phyloP scores from a whole-genome alignment of 2,329 filamentous ascomycete genomes.

The Bipolaris zeicola region DNA sequence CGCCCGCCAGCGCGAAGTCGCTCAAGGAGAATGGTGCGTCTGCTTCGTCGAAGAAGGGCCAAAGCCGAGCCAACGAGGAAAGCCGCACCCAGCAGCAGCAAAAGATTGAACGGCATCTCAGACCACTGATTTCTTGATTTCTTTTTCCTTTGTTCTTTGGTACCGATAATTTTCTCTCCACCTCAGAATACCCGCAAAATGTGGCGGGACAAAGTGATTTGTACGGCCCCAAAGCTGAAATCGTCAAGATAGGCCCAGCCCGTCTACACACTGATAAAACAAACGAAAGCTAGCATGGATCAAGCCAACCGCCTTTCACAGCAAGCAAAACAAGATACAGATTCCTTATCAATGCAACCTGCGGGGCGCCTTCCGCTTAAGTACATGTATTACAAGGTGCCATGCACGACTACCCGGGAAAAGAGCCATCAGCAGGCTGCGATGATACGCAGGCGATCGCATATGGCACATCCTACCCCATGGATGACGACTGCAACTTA shows the following conservation, averaged over 20 bases:
- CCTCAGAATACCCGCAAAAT: background rate
- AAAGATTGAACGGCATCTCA: constrained; percentile 27
- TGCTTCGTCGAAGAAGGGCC: constrained; percentile 42
- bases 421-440: constrained; percentile 16
- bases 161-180: background rate
- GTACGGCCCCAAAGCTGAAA: background rate
- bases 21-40: constrained; percentile 49
- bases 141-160: background rate
- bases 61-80: constrained; percentile 37
- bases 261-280: background rate
- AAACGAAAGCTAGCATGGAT: background rate
- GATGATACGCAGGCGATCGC: constrained; percentile 7
- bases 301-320: background rate
- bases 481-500: constrained; percentile 6
- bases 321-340: background rate
- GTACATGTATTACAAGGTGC: constrained; percentile 11
- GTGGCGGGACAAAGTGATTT: background rate
- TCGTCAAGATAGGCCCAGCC: background rate
- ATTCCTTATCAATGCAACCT: constrained; percentile 17
- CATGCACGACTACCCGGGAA: constrained; percentile 14
- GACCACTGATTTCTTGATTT: background rate
- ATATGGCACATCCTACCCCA: constrained; percentile 5
- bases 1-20: constrained; percentile 49
- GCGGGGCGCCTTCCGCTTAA: constrained; percentile 19
- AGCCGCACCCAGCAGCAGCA: constrained; percentile 38